These are phyloP conservation scores for Trichoderma endophyticum DNA, from an alignment of 2,329 filamentous ascomycete species.

Conservation along the genomic window DNA sequence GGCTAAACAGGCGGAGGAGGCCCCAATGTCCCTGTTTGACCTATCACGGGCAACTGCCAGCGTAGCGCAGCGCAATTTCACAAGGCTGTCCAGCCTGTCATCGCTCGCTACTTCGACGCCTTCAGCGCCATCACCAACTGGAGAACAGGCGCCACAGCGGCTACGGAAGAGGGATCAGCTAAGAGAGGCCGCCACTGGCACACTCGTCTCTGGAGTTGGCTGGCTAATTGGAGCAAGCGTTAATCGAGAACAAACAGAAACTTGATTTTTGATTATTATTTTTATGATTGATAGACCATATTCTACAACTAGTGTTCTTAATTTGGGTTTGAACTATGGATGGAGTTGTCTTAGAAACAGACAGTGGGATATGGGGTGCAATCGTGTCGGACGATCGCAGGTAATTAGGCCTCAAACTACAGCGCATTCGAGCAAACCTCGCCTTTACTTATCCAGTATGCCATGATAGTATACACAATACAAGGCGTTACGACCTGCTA, in stretches of 20 bases:
- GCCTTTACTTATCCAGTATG: background rate
- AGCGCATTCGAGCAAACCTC: background rate
- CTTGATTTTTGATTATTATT: background rate
- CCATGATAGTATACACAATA: background rate
- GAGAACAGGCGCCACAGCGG: conserved; percentile 35
- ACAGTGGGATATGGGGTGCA: background rate
- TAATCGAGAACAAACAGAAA: conserved; percentile 22
- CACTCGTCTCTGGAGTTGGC: conserved; percentile 62
- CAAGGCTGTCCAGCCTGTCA: conserved; percentile 52
- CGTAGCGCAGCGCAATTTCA: conserved; percentile 56
- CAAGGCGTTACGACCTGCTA: background rate
- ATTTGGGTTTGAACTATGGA: background rate
- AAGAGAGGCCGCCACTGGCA: conserved; percentile 64
- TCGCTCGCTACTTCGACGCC: conserved; percentile 24
- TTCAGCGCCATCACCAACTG: conserved; percentile 12
- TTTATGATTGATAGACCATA: background rate
- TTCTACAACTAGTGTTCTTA: background rate
- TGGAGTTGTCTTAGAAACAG: background rate
- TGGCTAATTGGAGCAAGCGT: conserved; percentile 62
- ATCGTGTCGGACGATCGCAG: background rate
- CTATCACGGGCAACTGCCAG: conserved; percentile 59
- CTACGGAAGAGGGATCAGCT: conserved; percentile 71
- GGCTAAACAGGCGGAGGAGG: conserved; percentile 47
- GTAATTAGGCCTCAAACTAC: background rate
- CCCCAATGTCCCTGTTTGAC: conserved; percentile 64